These are phyloP conservation scores for Cryptosporidium sp. DNA, from an alignment of 169 alveolate species.

Conservation along the genomic window DNA sequence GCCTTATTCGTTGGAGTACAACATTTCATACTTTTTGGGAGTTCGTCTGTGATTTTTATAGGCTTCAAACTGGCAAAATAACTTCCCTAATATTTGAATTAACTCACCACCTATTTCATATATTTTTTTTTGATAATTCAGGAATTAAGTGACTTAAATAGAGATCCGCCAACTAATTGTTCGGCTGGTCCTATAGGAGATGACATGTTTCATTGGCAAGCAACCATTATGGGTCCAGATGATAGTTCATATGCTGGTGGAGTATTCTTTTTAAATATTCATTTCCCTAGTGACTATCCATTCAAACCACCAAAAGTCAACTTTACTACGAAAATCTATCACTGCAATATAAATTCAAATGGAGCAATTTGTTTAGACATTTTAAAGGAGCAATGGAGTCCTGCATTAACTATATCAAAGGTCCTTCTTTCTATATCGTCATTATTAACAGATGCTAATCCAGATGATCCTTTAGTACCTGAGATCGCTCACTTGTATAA, in stretches of 20 bases:
- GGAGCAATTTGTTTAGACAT: conserved; percentile 99
- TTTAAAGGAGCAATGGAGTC: conserved; percentile 99
- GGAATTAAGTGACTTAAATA: conserved; percentile 96
- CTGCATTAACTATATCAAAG: conserved; percentile 98
- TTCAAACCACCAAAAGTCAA: conserved; percentile 99
- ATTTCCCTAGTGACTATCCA: conserved; percentile 99
- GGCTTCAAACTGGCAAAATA: background rate
- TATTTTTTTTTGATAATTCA: conserved; percentile 46
- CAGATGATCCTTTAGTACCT: conserved; percentile 99
- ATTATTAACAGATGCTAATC: conserved; percentile 98
- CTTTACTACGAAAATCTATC: conserved; percentile 98
- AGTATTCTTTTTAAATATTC: conserved; percentile 96
- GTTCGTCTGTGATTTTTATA: background rate
- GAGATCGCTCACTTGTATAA: conserved; percentile 98
- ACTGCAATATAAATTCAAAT: conserved; percentile 95
- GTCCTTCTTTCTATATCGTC: conserved; percentile 97
- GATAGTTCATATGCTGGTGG: conserved; percentile 99
- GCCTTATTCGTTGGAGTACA: background rate
- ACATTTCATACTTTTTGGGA: background rate
- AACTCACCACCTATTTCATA: background rate
- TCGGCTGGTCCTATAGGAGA: conserved; percentile 98
- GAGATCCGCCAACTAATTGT: conserved; percentile 99
- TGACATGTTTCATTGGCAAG: conserved; percentile 99
- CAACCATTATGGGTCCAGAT: conserved; percentile 99
- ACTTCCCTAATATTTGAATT: background rate